These are phyloP conservation scores for Raddia distichophylla DNA, from an alignment of 176 grass and related monocot species.

Conservation along the genomic window DNA sequence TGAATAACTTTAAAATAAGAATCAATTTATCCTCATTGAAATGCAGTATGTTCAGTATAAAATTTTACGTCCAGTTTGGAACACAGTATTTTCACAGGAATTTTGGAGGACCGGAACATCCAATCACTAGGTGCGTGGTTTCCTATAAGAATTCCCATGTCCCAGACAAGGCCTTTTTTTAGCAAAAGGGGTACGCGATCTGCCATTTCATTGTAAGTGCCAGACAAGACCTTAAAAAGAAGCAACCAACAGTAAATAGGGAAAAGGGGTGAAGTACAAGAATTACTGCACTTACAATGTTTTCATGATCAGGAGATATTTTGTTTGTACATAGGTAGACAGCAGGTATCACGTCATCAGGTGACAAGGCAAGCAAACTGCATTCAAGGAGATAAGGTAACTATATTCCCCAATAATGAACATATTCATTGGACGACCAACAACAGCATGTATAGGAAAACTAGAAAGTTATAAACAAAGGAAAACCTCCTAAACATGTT, in stretches of 20 bases:
- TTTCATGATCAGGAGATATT: conserved; percentile 93
- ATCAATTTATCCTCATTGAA: conserved; percentile 28
- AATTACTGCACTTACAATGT: conserved; percentile 62
- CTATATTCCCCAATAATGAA: conserved; percentile 19
- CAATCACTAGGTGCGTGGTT: not conserved
- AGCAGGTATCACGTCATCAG: conserved; percentile 90
- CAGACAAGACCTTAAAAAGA: conserved; percentile 2
- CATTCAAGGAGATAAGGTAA: conserved; percentile 48
- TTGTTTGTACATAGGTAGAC: conserved; percentile 93
- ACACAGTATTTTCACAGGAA: not conserved
- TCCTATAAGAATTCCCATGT: not conserved
- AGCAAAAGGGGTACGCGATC: too few species aligned
- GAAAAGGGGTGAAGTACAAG: not conserved
- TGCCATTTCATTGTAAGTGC: not conserved
- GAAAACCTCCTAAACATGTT: conserved; percentile 95
- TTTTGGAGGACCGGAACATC: conserved; percentile 30
- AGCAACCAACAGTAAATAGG: conserved; percentile 22
- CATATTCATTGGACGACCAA: conserved; percentile 36
- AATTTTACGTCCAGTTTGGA: not conserved
- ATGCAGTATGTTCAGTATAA: conserved; percentile 10
- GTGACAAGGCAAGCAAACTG: conserved; percentile 95
- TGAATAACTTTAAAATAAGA: conserved; percentile 19
- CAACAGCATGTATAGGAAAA: conserved; percentile 24
- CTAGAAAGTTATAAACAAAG: conserved; percentile 39
- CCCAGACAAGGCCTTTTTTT: not conserved